Base-by-base conservation (phyloP, 2,329 filamentous ascomycete genomes). In the Aspergillus flavus region DNA sequence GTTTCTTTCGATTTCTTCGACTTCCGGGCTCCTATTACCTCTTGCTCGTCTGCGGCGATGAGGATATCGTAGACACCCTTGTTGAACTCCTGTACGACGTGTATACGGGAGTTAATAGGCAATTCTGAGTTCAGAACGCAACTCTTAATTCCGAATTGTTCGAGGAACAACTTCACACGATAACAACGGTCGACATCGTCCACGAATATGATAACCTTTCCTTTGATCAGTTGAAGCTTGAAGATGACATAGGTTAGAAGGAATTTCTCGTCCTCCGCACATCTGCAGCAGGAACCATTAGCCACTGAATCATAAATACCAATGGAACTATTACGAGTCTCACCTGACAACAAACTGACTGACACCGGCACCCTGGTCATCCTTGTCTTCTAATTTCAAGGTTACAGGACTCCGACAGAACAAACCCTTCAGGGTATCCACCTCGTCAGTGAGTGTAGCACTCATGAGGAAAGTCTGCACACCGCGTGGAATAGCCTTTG, bases 31-130 rank as follows among this genome's bases (percentile, higher is more conserved):
- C 91, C 93, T 12, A 97, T 78, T 12, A 96, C 87, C 74, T 96
- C 93, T 68, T 91, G 90, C 75, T 97, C 94, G 71, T 99, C 95
- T 0, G 93, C 94, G 0, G 95, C 95, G 71, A 99, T 97, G 69
- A 99, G 94, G 66, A 98, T 97, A 72, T 99, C 94, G 83, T 99
- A 99, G 7, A 98, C 89, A 59, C 92, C 92, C 79, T 92, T 91
- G 82, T 98, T 99, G 81, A 99, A 99, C 76, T 98, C 93, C 72
- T 98, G 91, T 3, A 99, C 94, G 2, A 97, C 93, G 75, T 99
- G 94, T 45, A 97, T 88, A 64, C 95, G 86, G 1, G 92, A 95
- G 73, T 97, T 97, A 68, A 98, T 89, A 0, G 95, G 95, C 41
- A 99, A 81, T 75, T 99, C 94, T 1, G 93, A 95, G 80, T 99